A percentile compares a stretch with the other conserved stretches of the same genome.
phyloP scores from a whole-genome alignment of 345 rosid genomes.

The Abelmoschus esculentus region DNA sequence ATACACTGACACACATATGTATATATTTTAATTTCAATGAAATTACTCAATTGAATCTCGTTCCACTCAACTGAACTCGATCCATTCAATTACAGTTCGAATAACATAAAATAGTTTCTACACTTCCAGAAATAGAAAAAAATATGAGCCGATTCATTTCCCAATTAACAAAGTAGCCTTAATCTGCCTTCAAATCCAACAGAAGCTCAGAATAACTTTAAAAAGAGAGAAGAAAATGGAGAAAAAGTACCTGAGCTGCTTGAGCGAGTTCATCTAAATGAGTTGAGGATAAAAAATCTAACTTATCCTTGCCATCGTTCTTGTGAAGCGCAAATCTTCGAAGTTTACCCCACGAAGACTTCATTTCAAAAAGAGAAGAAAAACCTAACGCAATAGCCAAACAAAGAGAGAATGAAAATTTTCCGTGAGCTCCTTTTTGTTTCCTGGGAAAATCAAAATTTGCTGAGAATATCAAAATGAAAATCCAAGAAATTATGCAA shows the following conservation, averaged over 20 bases:
- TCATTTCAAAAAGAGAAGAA: too few species aligned
- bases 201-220: background rate
- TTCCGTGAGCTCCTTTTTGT: too few species aligned
- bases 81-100: background rate
- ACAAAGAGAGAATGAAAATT: too few species aligned
- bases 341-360: too few species aligned
- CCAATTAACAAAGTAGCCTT: background rate
- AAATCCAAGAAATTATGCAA: too few species aligned
- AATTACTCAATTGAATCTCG: background rate
- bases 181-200: background rate
- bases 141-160: background rate
- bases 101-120: background rate
- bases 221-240: background rate
- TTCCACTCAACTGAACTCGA: slow-evolving; percentile 3
- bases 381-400: too few species aligned
- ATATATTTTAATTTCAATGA: background rate
- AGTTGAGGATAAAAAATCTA: too few species aligned
- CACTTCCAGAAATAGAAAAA: background rate
- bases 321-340: too few species aligned
- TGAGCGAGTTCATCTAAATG: slow-evolving; percentile 48
- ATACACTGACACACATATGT: too few species aligned
- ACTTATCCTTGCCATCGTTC: too few species aligned
- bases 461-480: too few species aligned
- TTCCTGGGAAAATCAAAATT: too few species aligned
- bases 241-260: slow-evolving; percentile 58